phyloP scores from a whole-genome alignment of 306 rosid species.

The Nissolia schottii region DNA sequence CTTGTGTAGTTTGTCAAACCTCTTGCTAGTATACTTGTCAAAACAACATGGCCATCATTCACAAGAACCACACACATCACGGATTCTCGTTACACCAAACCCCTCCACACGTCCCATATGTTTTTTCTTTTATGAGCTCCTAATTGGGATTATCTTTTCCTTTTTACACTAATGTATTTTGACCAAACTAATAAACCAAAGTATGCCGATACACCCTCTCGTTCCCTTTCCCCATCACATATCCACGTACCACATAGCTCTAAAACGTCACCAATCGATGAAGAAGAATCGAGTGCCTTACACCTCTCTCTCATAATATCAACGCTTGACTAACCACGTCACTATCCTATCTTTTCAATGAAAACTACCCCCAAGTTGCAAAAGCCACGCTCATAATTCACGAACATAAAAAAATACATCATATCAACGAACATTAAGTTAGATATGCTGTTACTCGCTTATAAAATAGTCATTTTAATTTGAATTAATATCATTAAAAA shows the following conservation, averaged over 20 bases:
- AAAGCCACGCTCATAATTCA: not conserved
- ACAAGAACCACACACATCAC: conserved; percentile 3
- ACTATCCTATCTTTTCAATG: conserved; percentile 16
- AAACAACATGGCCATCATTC: conserved; percentile 17
- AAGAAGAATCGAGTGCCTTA: conserved; percentile 34
- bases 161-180: conserved; percentile 10
- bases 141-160: not conserved
- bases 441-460: too few relatives aligned
- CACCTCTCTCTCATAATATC: conserved; percentile 27
- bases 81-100: not conserved
- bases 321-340: conserved; percentile 49
- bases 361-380: not conserved
- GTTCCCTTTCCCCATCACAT: conserved; percentile 1
- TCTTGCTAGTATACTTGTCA: conserved; percentile 15
- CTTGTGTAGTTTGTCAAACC: conserved; percentile 20
- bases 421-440: too few relatives aligned
- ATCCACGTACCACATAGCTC: conserved; percentile 44
- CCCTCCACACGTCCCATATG: conserved; percentile 19
- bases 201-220: conserved; percentile 17
- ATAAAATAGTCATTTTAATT: too few relatives aligned
- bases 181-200: conserved; percentile 5
- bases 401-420: too few relatives aligned
- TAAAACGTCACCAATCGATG: conserved; percentile 26
- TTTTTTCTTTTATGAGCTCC: not conserved
- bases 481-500: too few relatives aligned